Evolutionary conservation across 2,329 filamentous ascomycete species (phyloP).

Genomic region (Aspergillus calidoustus): DNA sequence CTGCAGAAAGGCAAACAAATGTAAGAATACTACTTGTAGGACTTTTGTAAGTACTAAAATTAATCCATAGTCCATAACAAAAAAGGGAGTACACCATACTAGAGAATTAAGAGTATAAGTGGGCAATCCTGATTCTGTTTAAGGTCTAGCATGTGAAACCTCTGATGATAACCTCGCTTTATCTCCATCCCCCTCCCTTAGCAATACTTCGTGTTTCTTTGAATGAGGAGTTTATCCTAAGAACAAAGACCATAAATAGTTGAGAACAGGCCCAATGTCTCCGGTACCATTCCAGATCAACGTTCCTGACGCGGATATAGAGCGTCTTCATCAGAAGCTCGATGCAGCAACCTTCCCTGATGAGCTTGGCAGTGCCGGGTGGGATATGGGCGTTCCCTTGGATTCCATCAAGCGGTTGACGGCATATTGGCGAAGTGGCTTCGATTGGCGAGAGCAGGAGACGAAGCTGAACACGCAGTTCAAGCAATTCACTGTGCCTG

Average conservation of each 20-base stretch:
- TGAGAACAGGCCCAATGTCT: not conserved
- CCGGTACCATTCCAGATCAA: slow-evolving; percentile 52
- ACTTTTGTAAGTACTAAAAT: too few species aligned
- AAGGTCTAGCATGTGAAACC: not conserved
- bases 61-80: too few species aligned
- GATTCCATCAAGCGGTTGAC: slow-evolving; percentile 63
- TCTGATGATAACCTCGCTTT: not conserved
- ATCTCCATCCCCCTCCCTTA: not conserved
- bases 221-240: not conserved
- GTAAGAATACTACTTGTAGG: too few species aligned
- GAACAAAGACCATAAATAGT: not conserved
- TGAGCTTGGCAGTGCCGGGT: slow-evolving; percentile 57
- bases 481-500: slow-evolving; percentile 60
- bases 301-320: slow-evolving; percentile 57
- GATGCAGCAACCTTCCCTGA: slow-evolving; percentile 59
- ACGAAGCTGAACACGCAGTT: slow-evolving; percentile 60
- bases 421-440: slow-evolving; percentile 59
- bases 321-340: slow-evolving; percentile 62
- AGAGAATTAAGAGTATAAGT: too few species aligned
- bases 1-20: too few species aligned
- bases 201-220: not conserved
- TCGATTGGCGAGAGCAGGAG: slow-evolving; percentile 67
- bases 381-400: slow-evolving; percentile 65
- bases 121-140: not conserved
- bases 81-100: too few species aligned